A percentile compares a stretch with the other conserved stretches of the same genome.
Evolutionary conservation across 164 flowering plant genomes (phyloP).

Genomic region (Tetracentron sinense): DNA sequence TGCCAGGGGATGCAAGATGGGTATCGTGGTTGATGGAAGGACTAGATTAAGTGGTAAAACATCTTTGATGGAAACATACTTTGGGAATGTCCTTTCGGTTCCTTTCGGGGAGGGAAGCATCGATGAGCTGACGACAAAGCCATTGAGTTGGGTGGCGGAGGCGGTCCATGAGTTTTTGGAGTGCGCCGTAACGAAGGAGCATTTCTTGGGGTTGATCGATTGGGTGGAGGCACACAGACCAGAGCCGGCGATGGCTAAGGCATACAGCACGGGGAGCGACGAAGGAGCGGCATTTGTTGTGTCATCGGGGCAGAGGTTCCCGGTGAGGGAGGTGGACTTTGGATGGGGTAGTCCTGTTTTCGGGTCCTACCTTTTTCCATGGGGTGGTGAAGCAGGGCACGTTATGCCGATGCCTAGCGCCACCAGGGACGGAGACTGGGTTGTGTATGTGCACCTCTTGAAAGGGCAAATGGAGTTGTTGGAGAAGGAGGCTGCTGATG

Average conservation of each 20-base stretch:
- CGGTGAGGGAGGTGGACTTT: conserved; percentile 42
- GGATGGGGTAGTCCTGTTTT: conserved; percentile 55
- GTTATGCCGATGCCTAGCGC: conserved; percentile 65
- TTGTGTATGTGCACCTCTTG: conserved; percentile 49
- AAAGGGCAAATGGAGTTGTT: conserved; percentile 33
- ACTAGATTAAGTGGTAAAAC: conserved; percentile 15
- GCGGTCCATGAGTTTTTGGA: conserved; percentile 30
- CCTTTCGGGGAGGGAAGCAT: conserved; percentile 35
- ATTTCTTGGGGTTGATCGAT: conserved; percentile 51
- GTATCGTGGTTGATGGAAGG: conserved; percentile 51
- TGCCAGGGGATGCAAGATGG: conserved; percentile 26
- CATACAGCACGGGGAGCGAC: conserved; percentile 24
- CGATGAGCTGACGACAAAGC: conserved; percentile 25
- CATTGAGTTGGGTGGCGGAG: conserved; percentile 39
- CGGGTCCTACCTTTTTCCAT: conserved; percentile 55
- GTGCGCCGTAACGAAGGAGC: conserved; percentile 32
- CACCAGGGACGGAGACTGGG: conserved; percentile 47
- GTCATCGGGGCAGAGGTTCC: conserved; percentile 53
- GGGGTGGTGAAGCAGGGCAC: conserved; percentile 49
- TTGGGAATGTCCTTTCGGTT: conserved; percentile 50
- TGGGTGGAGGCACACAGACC: conserved; percentile 63
- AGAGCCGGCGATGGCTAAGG: conserved; percentile 28
- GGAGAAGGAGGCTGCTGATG: conserved; percentile 29
- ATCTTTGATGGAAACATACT: conserved; percentile 24
- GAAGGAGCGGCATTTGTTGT: conserved; percentile 54